A percentile compares a stretch with the other conserved stretches of the same genome.
Conservation (phyloP, 1,284 basidiomycete genomes). For the Neolentinus lepideus region DNA sequence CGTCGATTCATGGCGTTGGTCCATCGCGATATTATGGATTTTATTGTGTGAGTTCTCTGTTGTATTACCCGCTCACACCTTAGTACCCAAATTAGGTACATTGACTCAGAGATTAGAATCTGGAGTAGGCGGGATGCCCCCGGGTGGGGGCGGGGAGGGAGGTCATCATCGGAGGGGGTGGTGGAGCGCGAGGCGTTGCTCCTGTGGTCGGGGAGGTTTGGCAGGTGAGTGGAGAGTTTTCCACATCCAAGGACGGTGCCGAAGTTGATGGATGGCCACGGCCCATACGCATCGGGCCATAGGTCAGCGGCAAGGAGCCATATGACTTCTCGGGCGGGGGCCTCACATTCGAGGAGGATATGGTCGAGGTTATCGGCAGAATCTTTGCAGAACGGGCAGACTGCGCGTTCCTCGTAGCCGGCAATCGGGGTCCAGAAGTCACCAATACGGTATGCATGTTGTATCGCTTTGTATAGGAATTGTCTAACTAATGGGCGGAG, state of each 20-base stretch:
- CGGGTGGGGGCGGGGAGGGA: not conserved
- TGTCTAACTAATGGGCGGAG: not conserved
- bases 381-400: not conserved
- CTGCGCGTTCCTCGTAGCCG: not conserved
- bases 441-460: not conserved
- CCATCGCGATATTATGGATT: not conserved
- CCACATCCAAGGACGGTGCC: not conserved
- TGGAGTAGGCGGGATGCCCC: conserved; percentile 3
- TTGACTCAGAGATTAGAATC: conserved; percentile 4
- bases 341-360: not conserved
- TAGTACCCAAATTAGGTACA: conserved; percentile 6
- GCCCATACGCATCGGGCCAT: not conserved
- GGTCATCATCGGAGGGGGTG: not conserved
- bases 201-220: not conserved
- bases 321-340: not conserved
- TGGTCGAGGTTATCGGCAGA: not conserved
- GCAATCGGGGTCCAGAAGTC: not conserved
- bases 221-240: not conserved
- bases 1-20: not conserved
- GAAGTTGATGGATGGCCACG: not conserved
- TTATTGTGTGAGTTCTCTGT: not conserved
- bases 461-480: not conserved
- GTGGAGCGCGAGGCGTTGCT: no score
- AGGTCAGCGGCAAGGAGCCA: not conserved
- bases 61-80: conserved; percentile 4